phyloP scores from a whole-genome alignment of 192 early-diverging fungal species.

The Entomortierella parvispora region DNA sequence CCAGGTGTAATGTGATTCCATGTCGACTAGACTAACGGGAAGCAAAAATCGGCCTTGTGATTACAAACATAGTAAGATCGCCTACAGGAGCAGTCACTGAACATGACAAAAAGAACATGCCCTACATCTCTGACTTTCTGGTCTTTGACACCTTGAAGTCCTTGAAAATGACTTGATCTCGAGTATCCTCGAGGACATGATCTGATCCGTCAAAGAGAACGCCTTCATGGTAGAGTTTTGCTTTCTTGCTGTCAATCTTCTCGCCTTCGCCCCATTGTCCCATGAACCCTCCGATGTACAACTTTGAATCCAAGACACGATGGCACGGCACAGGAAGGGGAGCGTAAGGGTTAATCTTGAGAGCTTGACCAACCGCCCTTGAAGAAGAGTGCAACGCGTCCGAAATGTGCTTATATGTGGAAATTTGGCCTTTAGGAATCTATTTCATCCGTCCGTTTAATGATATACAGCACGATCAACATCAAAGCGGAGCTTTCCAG shows the following conservation, averaged over 20 bases:
- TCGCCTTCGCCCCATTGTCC: conserved; percentile 71
- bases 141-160: conserved; percentile 53
- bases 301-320: conserved; percentile 69
- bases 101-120: too few species aligned
- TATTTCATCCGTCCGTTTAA: neutral
- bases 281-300: conserved; percentile 75
- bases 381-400: conserved; percentile 69
- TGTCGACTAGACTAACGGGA: too few species aligned
- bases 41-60: too few species aligned
- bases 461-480: neutral
- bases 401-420: conserved; percentile 75
- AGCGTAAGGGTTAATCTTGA: conserved; percentile 74
- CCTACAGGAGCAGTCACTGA: too few species aligned
- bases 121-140: too few species aligned
- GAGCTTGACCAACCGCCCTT: conserved; percentile 74
- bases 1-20: too few species aligned
- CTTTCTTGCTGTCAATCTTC: conserved; percentile 72
- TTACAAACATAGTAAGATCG: too few species aligned
- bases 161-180: conserved; percentile 60
- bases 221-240: conserved; percentile 73
- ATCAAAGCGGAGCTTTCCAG: neutral
- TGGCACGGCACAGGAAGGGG: conserved; percentile 79
- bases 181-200: conserved; percentile 48
- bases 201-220: conserved; percentile 68
- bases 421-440: conserved; percentile 70